Base-by-base conservation (phyloP, 139 green algal genomes). In the Chlorella sp. region DNA sequence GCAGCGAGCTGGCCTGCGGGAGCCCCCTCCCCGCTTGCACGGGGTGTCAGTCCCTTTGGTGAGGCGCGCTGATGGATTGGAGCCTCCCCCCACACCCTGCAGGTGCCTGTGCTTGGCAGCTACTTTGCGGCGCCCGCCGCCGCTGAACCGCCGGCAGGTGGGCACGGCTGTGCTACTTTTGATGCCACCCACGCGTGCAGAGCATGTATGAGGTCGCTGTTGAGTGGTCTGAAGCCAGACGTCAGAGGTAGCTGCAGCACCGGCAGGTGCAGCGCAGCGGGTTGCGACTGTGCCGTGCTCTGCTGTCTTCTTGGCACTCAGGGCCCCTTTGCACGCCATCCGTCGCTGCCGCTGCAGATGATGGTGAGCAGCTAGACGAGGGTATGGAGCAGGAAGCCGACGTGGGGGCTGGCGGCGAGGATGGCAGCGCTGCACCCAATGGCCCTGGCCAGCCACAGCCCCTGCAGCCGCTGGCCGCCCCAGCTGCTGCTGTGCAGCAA, bases 101-200 rank as follows among this genome's bases (percentile, higher is more conserved):
- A 86, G 81, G 81, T 86, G 16, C 81, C 81, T 18, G 56, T 78
- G 26, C 36, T 86, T 26, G 81, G 81, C 13, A 63, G 36, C 81
- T 86, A 86, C 55, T 80, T 86, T 36, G 62, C 60, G 41, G 28
- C 32, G 32, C 36, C 60, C 13, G 32, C 55, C 12, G 41, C 32
- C 25, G 64, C 64, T 32, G 26, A 65, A 18, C 47, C 39, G 44
- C 16, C 23, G 32, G 51, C 51, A 60, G 44, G 25, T 56, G 70
- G 25, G 32, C 23, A 41, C n/a, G n/a, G n/a, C n/a, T n/a, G n/a
- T n/a, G n/a, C n/a, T n/a, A n/a, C n/a, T n/a, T n/a, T n/a, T n/a
- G n/a, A n/a, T n/a, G n/a, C n/a, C n/a, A n/a, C n/a, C n/a, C 70
- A 78, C 44, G 44, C 44, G 44, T n/a, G 44, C 44, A 51, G 44